phyloP scores from a whole-genome alignment of 2,329 filamentous ascomycete genomes.

The Pleomassaria siparia region DNA sequence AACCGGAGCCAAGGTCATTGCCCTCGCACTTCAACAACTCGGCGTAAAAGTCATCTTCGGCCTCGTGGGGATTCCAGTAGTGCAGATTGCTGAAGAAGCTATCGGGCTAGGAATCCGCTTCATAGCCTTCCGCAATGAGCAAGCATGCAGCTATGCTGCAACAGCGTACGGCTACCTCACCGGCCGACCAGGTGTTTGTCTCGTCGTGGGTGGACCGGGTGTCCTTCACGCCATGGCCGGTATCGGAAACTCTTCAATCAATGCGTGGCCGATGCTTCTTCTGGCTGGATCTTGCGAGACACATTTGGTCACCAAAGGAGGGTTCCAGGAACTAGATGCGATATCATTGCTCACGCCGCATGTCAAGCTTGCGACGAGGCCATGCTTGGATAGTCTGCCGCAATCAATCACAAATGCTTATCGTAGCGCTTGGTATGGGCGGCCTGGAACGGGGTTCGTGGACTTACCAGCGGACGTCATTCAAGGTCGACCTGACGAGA shows the following conservation, averaged over 20 bases:
- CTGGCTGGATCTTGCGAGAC: constrained; percentile 58
- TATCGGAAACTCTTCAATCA: constrained; percentile 55
- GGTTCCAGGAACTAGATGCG: constrained; percentile 61
- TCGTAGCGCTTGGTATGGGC: constrained; percentile 55
- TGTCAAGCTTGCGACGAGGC: constrained; percentile 48
- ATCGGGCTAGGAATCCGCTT: constrained; percentile 60
- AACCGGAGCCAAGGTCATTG: constrained; percentile 37
- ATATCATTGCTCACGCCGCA: constrained; percentile 56
- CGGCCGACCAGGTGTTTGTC: constrained; percentile 57
- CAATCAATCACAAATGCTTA: constrained; percentile 55
- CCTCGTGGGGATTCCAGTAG: constrained; percentile 57
- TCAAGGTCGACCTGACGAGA: constrained; percentile 31
- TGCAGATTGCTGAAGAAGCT: constrained; percentile 60
- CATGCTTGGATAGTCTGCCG: constrained; percentile 49
- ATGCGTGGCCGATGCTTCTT: constrained; percentile 58
- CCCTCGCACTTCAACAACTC: constrained; percentile 51
- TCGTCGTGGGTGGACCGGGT: constrained; percentile 62
- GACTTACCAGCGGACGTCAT: constrained; percentile 61
- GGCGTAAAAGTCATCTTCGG: constrained; percentile 56
- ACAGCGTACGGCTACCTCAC: constrained; percentile 62
- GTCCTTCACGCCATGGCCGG: constrained; percentile 61
- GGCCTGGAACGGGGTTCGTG: constrained; percentile 56
- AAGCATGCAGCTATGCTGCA: constrained; percentile 60
- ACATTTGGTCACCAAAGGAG: constrained; percentile 54
- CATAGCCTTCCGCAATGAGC: constrained; percentile 61